Evolutionary conservation across 2,329 filamentous ascomycete species (phyloP), one percentile per base, ranked within the genome.

Genomic region (Hypoxylon sp.): DNA sequence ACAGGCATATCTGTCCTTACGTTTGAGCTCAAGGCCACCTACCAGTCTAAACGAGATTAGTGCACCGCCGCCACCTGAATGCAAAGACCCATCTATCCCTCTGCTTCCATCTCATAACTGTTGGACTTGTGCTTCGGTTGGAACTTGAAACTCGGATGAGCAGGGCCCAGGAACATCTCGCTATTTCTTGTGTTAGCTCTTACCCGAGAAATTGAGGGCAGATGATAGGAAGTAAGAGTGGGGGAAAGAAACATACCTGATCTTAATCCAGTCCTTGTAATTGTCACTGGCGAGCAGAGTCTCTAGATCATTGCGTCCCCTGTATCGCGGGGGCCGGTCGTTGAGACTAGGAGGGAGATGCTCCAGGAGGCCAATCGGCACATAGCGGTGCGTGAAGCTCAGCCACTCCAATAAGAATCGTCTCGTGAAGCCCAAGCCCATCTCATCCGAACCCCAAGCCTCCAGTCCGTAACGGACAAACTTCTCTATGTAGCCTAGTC

Each of bases 241-340:
- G 36, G 30, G 16, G 54, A 46, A 20, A 45, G 45, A 61, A 56
- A 62, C 88, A 78, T 86, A 96, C 93, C 90, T 96, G 74, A 99
- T 96, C 83, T 97, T 98, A 78, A 99, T 93, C 96, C 96, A 99
- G 79, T 99, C 96, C 81, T 91, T 91, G 81, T 97, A 97, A 79
- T 98, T 93, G 68, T 88, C 87, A 79, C 93, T 97, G 12, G 90
- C 90, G 80, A 99, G 85, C 70, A 99, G 81, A n/a, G 93, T 97
- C 85, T 99, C 96, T 75, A 99, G 79, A 56, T 99, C 96, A 78
- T 96, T 91, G 62, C 96, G 85, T 18, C 95, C 94, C 72, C 83
- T 87, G 76, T 91, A 99, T 46, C 89, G 88, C 4, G 95, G 95
- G 49, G 96, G 93, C 18, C 96, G 85, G 77, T 99, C 95, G 74